Evolutionary conservation across 495 filamentous ascomycete genomes (phyloP), one percentile per base, ranked within the genome.

Genomic region (Tuber aestivum): DNA sequence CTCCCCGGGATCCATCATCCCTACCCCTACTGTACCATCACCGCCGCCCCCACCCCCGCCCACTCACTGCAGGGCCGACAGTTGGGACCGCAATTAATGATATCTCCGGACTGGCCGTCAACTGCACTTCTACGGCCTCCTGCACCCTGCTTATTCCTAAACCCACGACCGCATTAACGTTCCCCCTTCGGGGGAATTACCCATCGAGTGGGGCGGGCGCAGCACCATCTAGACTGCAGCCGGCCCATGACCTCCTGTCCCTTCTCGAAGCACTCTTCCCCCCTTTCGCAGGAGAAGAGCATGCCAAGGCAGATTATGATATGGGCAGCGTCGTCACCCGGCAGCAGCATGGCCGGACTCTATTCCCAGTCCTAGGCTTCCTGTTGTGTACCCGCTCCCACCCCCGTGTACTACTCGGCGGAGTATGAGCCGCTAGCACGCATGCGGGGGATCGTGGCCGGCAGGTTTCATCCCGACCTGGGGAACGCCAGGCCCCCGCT

Each of bases 141-240:
- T 9, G 27, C 48, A 32, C 78, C 65, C 37, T 69, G 68, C 73
- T 81, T 65, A 50, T 41, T 82, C 65, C 65, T 78, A 27, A 27
- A 45, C 74, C 69, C 80, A 80, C 72, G 71, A 78, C 69, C 70
- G 77, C 68, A 71, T 79, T 50, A 69, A 71, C 42, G 37, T 78
- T 72, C 48, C 71, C 16, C 71, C 71, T 42, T 75, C 72, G 14
- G 76, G 72, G 71, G 21, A 41, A 0, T 69, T 72, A 38, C 76
- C 77, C 38, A 10, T 37, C 0, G 23, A 40, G 41, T 72, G 72
- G 37, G 16, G 14, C n/a, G 35, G 14, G 45, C 23, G n/a, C 18
- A 78, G 74, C 41, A 70, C 71, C 35, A 74, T 74, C 27, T 61
- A 76, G 41, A 78, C 77, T 18, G 48, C 71, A 23, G 77, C 76